phyloP scores from a whole-genome alignment of 306 rosid genomes.

The Vigna nakashimae region DNA sequence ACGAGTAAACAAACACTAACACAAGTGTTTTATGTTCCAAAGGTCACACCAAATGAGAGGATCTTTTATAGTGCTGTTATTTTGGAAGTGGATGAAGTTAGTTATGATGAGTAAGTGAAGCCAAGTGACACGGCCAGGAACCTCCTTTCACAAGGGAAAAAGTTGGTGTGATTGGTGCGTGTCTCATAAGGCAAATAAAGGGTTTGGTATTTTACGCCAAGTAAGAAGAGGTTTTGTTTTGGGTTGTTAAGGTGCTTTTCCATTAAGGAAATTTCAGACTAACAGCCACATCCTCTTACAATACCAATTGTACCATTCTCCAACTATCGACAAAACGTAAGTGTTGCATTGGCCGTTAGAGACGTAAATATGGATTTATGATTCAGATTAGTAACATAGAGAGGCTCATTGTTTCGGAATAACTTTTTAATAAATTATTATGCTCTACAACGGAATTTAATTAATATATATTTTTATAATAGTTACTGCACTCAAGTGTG shows the following conservation, averaged over 20 bases:
- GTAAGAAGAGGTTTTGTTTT: conserved; percentile 7
- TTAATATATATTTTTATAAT: no score
- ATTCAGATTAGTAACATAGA: neutral
- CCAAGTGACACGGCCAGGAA: conserved; percentile 5
- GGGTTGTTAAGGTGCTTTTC: conserved; percentile 16
- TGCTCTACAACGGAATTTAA: no score
- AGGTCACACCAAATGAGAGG: neutral
- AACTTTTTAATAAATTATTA: neutral
- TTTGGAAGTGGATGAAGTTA: conserved; percentile 19
- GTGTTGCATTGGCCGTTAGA: neutral
- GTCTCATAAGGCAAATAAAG: conserved; percentile 27
- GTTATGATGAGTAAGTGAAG: conserved; percentile 1
- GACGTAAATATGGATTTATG: neutral
- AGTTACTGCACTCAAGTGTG: no score
- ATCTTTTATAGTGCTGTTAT: conserved; percentile 19
- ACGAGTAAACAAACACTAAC: neutral
- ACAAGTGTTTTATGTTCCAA: neutral
- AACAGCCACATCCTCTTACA: neutral
- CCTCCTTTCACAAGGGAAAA: conserved; percentile 37
- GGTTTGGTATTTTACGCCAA: conserved; percentile 48
- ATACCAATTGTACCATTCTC: neutral
- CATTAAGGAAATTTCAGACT: conserved; percentile 39
- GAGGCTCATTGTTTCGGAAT: neutral
- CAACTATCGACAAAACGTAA: neutral
- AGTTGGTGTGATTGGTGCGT: conserved; percentile 27